These are phyloP conservation scores for Cucurbitaria berberidis DNA, from an alignment of 2,329 filamentous ascomycete genomes.

Conservation along the genomic window DNA sequence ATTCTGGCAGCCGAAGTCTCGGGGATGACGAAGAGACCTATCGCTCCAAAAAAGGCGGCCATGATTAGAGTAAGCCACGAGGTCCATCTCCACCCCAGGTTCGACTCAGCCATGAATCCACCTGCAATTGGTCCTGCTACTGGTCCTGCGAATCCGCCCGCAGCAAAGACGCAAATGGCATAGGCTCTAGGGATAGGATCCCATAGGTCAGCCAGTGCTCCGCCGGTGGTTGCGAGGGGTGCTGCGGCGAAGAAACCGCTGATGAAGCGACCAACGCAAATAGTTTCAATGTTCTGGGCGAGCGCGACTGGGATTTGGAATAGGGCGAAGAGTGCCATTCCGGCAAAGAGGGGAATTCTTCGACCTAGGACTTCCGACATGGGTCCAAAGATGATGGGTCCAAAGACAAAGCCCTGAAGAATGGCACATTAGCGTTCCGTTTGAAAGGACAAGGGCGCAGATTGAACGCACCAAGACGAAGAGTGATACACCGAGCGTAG, in stretches of 20 bases:
- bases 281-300: constrained; percentile 57
- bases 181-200: constrained; percentile 45
- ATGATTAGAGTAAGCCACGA: constrained; percentile 48
- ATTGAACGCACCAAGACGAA: constrained; percentile 48
- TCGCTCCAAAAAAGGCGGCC: constrained; percentile 33
- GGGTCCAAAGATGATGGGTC: constrained; percentile 53
- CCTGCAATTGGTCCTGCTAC: constrained; percentile 57
- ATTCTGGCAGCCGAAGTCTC: constrained; percentile 43
- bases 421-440: neutral
- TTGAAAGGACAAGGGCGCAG: neutral
- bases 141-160: constrained; percentile 44
- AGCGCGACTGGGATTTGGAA: constrained; percentile 50
- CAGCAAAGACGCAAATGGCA: constrained; percentile 46
- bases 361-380: constrained; percentile 60
- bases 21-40: constrained; percentile 33
- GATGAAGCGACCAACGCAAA: constrained; percentile 60
- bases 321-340: constrained; percentile 47
- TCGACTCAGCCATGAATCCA: constrained; percentile 43
- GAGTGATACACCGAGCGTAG: constrained; percentile 57
- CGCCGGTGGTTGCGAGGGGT: constrained; percentile 44
- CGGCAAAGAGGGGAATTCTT: constrained; percentile 38
- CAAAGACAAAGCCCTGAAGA: constrained; percentile 58
- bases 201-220: constrained; percentile 46
- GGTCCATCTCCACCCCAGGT: constrained; percentile 47
- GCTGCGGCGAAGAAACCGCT: constrained; percentile 58